Base-by-base conservation (phyloP, 164 flowering plant genomes). In the Litsea cubeba region DNA sequence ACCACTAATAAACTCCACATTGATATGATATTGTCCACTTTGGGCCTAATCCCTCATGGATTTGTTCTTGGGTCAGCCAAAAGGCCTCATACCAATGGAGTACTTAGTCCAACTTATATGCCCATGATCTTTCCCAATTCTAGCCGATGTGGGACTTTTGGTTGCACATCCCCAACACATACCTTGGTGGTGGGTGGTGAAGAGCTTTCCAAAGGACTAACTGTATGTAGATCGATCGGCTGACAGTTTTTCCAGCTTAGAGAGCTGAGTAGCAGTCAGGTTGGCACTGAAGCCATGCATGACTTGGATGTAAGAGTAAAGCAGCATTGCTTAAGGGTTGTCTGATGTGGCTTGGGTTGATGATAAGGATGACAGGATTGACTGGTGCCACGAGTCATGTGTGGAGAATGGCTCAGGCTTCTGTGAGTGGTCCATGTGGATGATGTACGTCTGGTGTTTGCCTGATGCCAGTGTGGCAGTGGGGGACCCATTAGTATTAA, bases 221-320 rank as follows among this genome's bases (percentile, higher is more conserved):
- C 3, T 49, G 22, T 58, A 68, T 3, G 81, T 76, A 26, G 74
- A 74, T 50, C 40, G 62, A 58, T 76, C 74, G 60, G 76, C 82
- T 17, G 79, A 82, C 26, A 71, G 62, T 20, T 65, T 81, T 69
- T 79, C 71, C 4, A 83, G 64, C 71, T 76, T 32, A 1, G 70
- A 40, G 24, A 83, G 69, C 64, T 81, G 74, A 51, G 76, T 71
- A 25, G 69, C 64, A 10, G 79, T 49, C 12, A 78, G 78, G 25
- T 49, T 66, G 35, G 76, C 79, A 35, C 79, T 78, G 32, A 77
- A 79, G 25, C 82, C 84, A 57, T 75, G 77, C 74, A 82, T 76
- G 50, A 74, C 78, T 51, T 78, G 81, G 71, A n/a, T 78, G 24
- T 83, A 81, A 22, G 78, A 60, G 69, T 79, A 81, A 25, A 81